A percentile compares a stretch with the other conserved stretches of the same genome.
Conservation (phyloP, 495 filamentous ascomycete genomes). For the Bathelium albidoporum region DNA sequence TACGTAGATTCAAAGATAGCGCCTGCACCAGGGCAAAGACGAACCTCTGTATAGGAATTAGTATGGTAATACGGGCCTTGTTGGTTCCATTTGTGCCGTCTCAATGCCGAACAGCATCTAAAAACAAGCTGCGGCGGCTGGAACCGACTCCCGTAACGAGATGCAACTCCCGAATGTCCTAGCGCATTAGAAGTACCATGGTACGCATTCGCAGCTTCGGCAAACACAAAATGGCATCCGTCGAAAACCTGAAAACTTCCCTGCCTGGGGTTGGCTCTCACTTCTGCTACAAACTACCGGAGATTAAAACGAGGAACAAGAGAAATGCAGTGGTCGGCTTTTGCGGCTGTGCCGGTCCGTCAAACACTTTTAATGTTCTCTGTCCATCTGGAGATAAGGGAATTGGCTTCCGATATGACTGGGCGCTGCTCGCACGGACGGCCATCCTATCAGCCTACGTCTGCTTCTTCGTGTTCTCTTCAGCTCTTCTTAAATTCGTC, state of each 20-base stretch:
- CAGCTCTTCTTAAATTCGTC: too few species aligned
- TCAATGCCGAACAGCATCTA: not conserved
- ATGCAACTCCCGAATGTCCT: not conserved
- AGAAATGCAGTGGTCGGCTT: too few species aligned
- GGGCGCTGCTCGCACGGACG: too few species aligned
- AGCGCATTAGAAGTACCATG: not conserved
- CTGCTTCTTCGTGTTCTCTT: too few species aligned
- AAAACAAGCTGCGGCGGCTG: not conserved
- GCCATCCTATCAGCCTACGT: too few species aligned
- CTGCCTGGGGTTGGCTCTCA: too few species aligned
- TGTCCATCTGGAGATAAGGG: too few species aligned
- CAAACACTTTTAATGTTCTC: too few species aligned
- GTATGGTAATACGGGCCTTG: not conserved
- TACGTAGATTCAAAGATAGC: too few species aligned
- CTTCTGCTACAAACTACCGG: not conserved
- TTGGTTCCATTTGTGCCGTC: not conserved
- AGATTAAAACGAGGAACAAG: not conserved
- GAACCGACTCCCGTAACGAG: not conserved
- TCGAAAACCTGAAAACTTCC: not conserved
- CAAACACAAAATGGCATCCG: not conserved
- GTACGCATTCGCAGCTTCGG: not conserved
- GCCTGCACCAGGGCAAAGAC: too few species aligned
- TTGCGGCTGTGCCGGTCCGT: too few species aligned
- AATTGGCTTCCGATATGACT: too few species aligned
- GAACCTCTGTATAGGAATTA: not conserved